phyloP scores from a whole-genome alignment of 2,329 filamentous ascomycete genomes.

The Rachicladosporium sp. region DNA sequence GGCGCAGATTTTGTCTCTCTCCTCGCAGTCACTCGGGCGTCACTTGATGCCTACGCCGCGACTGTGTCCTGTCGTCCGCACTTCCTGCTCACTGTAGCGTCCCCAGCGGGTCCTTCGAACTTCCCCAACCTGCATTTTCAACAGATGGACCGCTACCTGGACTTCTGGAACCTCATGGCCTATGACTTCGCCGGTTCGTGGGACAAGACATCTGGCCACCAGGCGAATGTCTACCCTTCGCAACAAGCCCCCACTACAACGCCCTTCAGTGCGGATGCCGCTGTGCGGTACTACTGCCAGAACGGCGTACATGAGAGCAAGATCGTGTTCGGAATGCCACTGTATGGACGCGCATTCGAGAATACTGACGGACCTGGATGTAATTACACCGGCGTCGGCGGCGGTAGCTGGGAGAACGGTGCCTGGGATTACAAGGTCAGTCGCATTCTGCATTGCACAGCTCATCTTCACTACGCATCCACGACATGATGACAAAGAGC shows the following conservation, averaged over 20 bases:
- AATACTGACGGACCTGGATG: constrained; percentile 62
- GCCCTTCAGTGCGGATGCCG: constrained; percentile 61
- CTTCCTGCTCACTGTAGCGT: constrained; percentile 31
- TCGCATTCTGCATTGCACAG: constrained; percentile 38
- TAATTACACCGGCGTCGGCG: constrained; percentile 56
- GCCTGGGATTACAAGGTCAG: constrained; percentile 40
- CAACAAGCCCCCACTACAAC: constrained; percentile 48
- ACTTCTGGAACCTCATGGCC: constrained; percentile 38
- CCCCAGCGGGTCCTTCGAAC: constrained; percentile 29
- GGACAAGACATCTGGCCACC: constrained; percentile 59
- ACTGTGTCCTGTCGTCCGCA: constrained; percentile 21
- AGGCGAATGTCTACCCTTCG: constrained; percentile 61
- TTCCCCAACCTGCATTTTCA: constrained; percentile 28
- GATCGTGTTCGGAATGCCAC: constrained; percentile 76
- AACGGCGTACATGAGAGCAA: constrained; percentile 50
- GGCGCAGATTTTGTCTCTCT: constrained; percentile 27
- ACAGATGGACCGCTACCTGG: constrained; percentile 27
- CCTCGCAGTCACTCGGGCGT: constrained; percentile 23
- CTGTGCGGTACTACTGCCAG: constrained; percentile 55
- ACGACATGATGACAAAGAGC: constrained; percentile 5
- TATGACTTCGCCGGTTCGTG: constrained; percentile 58
- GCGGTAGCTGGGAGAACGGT: constrained; percentile 70
- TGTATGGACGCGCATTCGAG: constrained; percentile 77
- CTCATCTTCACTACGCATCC: background rate
- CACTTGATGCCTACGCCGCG: constrained; percentile 28